Conservation (phyloP, 495 filamentous ascomycete species). For the Penicillium coffeae region DNA sequence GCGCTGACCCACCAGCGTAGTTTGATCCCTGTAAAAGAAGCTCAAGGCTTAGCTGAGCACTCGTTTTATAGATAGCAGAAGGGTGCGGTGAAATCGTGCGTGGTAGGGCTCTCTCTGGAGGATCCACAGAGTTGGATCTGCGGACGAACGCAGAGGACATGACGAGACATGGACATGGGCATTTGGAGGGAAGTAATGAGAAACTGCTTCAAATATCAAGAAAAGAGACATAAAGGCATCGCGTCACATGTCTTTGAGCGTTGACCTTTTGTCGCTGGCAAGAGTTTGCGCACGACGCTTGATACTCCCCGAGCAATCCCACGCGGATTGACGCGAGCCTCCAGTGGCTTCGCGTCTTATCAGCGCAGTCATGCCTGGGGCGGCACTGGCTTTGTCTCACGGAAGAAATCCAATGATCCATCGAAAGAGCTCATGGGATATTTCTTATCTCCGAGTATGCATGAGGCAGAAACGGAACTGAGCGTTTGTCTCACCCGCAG, state of each 20-base stretch:
- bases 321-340: background rate
- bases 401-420: constrained; percentile 5
- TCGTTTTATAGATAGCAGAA: constrained; percentile 14
- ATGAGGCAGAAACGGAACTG: constrained; percentile 9
- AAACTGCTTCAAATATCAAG: background rate
- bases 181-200: background rate
- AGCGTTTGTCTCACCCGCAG: constrained; percentile 23
- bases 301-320: background rate
- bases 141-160: constrained; percentile 14
- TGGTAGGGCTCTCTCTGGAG: constrained; percentile 1
- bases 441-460: constrained; percentile 5
- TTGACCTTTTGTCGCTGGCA: background rate
- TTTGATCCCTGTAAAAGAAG: constrained; percentile 33
- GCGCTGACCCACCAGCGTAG: constrained; percentile 18
- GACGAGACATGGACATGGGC: background rate
- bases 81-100: constrained; percentile 3
- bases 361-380: background rate
- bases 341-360: background rate
- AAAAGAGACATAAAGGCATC: background rate
- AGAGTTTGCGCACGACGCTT: background rate
- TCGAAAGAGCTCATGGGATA: background rate
- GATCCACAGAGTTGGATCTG: constrained; percentile 10
- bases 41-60: constrained; percentile 38
- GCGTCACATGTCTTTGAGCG: constrained; percentile 7
- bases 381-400: background rate